Percentiles rank a stretch among this genome's conserved stretches.
These are phyloP conservation scores for Collybia sordida DNA, from an alignment of 768 basidiomycete genomes.

Conservation along the genomic window DNA sequence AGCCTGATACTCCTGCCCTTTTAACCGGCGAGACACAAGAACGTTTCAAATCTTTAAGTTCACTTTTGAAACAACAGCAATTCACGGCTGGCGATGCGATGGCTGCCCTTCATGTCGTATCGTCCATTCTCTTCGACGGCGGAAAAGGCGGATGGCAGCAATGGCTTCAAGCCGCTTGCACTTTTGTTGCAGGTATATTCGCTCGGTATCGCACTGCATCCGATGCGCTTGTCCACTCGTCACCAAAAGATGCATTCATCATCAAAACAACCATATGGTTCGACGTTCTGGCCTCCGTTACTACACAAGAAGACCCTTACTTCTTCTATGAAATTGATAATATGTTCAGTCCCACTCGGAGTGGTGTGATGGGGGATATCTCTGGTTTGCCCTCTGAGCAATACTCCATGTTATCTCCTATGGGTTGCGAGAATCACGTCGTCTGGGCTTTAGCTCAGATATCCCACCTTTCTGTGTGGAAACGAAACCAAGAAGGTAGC, in stretches of 20 bases:
- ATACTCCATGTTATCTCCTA: slow-evolving; percentile 76
- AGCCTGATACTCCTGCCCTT: slow-evolving; percentile 22
- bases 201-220: slow-evolving; percentile 35
- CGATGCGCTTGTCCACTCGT: slow-evolving; percentile 43
- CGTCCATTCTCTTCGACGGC: slow-evolving; percentile 75
- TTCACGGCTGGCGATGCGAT: slow-evolving; percentile 69
- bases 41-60: slow-evolving; percentile 16
- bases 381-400: slow-evolving; percentile 20
- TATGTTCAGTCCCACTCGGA: slow-evolving; percentile 51
- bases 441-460: slow-evolving; percentile 81
- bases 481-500: slow-evolving; percentile 34
- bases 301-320: slow-evolving; percentile 57
- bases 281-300: slow-evolving; percentile 77
- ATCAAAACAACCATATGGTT: slow-evolving; percentile 88
- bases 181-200: slow-evolving; percentile 54
- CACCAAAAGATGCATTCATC: slow-evolving; percentile 63
- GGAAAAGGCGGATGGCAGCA: slow-evolving; percentile 67
- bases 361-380: slow-evolving; percentile 34
- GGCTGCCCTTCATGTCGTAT: slow-evolving; percentile 74
- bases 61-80: slow-evolving; percentile 23
- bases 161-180: slow-evolving; percentile 63
- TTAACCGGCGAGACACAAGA: slow-evolving; percentile 18
- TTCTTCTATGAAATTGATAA: slow-evolving; percentile 55
- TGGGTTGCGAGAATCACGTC: slow-evolving; percentile 83
- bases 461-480: slow-evolving; percentile 66